Evolutionary conservation across 129 eudicot genomes (phyloP).

Genomic region (Helianthus tuberosus): DNA sequence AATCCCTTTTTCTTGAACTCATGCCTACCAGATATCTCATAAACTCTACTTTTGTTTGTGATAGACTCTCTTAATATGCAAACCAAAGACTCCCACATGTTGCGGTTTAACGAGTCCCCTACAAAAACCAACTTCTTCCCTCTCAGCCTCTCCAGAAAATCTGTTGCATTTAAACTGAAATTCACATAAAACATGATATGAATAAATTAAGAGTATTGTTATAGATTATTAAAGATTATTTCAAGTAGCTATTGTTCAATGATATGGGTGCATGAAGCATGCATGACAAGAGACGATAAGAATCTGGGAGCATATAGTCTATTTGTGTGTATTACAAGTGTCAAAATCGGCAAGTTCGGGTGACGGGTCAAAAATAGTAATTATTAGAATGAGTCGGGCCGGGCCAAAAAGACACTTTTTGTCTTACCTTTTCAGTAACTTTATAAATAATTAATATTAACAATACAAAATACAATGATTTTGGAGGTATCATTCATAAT

Average conservation of each 20-base stretch:
- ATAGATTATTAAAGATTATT: background rate
- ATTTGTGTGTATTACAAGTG: background rate
- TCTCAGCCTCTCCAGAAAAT: constrained; percentile 84
- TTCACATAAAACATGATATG: background rate
- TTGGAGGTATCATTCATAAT: background rate
- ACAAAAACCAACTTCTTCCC: constrained; percentile 86
- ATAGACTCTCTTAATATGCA: constrained; percentile 76
- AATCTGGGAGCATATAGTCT: background rate
- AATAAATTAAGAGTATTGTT: background rate
- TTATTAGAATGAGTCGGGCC: background rate
- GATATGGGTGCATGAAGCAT: background rate
- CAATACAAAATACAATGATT: background rate
- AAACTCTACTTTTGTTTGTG: constrained; percentile 59
- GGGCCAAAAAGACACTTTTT: background rate
- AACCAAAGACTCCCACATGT: constrained; percentile 99
- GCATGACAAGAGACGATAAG: background rate
- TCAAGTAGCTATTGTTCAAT: background rate
- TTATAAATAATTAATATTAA: background rate
- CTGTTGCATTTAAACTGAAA: constrained; percentile 77
- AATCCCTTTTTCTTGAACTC: constrained; percentile 91
- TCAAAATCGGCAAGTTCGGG: background rate
- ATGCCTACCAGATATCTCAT: constrained; percentile 73
- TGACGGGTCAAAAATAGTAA: background rate
- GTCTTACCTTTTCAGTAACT: background rate
- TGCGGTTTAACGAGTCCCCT: constrained; percentile 92